Base-by-base conservation (phyloP, 2,329 filamentous ascomycete genomes). In the Colletotrichum siamense region DNA sequence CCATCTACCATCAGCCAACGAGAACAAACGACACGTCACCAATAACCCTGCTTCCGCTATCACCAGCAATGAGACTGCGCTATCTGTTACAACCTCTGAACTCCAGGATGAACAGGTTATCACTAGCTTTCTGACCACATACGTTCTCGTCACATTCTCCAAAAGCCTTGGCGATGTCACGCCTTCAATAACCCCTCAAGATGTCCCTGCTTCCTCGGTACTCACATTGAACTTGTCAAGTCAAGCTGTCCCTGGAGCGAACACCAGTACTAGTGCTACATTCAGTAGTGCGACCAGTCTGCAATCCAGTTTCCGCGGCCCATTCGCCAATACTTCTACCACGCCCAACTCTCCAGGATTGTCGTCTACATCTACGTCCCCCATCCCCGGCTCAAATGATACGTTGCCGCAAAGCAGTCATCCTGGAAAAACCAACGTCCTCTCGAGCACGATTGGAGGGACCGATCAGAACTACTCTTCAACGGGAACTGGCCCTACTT, bases 361-460 rank as follows among this genome's bases (percentile, higher is more conserved):
- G 1, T 52, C n/a, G 0, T 22, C 44, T 7, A 13, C 6, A 8
- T 8, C 8, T 52, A 7, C n/a, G n/a, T 2, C 2, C 0, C 44
- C 6, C n/a, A 3, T 52, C n/a, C 3, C 10, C 3, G 6, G n/a
- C 6, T 52, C 44, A 52, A 22, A 52, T 52, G 10, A 13, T 3
- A 13, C 44, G n/a, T 13, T 52, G n/a, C 44, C 44, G 18, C n/a
- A 52, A 13, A 22, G 44, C 10, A 52, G 44, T 52, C n/a, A 22
- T 52, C 3, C 6, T 13, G 44, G n/a, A 4, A 2, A 12, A 52
- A 2, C 6, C 44, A 52, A 5, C 44, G 6, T 22, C n/a, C 44
- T 3, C n/a, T 52, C n/a, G n/a, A 52, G 44, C n/a, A 22, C 44
- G 44, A 13, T 13, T 22, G n/a, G 6, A 2, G 44, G 10, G 10